A percentile compares a stretch with the other conserved stretches of the same genome.
Conservation (phyloP, 176 grass and related monocot species). For the Aegilops longissima region DNA sequence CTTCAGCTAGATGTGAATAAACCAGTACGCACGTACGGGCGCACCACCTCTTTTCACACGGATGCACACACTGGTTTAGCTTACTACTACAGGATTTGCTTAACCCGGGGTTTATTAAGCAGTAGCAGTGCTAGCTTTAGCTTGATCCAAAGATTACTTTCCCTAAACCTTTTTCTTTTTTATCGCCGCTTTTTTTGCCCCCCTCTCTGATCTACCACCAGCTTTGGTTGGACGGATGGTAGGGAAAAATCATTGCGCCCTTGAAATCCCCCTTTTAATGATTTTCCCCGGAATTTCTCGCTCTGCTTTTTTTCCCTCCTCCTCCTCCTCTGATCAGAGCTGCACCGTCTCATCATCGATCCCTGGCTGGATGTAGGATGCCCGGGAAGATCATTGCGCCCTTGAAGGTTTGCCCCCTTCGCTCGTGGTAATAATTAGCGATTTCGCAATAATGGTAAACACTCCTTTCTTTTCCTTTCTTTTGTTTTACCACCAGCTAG, state of each 20-base stretch:
- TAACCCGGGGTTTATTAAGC: background rate
- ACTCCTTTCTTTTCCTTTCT: background rate
- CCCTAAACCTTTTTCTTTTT: conserved; percentile 35
- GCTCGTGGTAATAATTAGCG: conserved; percentile 29
- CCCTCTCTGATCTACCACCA: conserved; percentile 30
- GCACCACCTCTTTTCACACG: background rate
- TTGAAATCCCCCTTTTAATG: conserved; percentile 40
- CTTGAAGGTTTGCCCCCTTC: conserved; percentile 32
- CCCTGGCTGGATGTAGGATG: background rate
- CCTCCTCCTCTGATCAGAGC: conserved; percentile 19
- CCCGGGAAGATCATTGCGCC: conserved; percentile 40
- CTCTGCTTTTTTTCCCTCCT: background rate
- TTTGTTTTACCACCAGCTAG: background rate
- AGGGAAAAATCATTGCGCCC: conserved; percentile 59
- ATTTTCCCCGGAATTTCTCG: conserved; percentile 1
- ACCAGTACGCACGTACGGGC: conserved; percentile 14
- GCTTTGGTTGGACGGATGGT: conserved; percentile 21
- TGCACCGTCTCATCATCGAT: conserved; percentile 29
- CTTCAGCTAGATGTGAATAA: conserved; percentile 19
- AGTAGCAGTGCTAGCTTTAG: background rate
- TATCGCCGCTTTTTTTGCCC: background rate
- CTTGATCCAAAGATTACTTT: conserved; percentile 44
- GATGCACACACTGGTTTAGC: background rate
- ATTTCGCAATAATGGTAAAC: conserved; percentile 12
- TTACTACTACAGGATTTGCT: background rate